Base-by-base conservation (phyloP, 371 early-diverging fungal genomes). In the Mortierella sp. region DNA sequence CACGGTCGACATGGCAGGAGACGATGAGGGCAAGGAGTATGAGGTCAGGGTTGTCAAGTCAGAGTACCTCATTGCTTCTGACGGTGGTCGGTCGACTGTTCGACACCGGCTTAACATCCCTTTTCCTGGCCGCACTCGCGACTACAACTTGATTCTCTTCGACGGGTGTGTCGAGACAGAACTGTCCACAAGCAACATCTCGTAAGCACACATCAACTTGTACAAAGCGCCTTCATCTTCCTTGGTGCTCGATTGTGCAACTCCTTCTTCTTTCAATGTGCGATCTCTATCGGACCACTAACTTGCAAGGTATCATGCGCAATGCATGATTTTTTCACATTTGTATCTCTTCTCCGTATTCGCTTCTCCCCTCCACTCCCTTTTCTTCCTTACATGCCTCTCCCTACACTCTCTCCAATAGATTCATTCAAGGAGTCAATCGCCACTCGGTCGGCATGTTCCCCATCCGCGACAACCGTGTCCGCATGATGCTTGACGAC, bases 31-130 rank as follows among this genome's bases (percentile, higher is more conserved):
- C n/a, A 79, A 79, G 57, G 51, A 79, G 21, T 83, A 83, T 31
- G 83, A 83, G 31, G 0, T 55, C 5, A 46, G 79, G 24, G 72
- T 74, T 0, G 80, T 83, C 0, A 46, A 76, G 2, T 83, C 83
- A 8, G 55, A 79, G 21, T 83, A 79, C 72, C 16, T 83, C 55
- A 69, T 83, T 53, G 83, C 74, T 0, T 61, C 83, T 0, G 83
- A 83, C 48, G 83, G 83, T 3, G 83, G 80, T 28, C 54, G 51
- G 34, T 83, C 83, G 1, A 50, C 71, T 0, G 83, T 83, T 5
- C 73, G 83, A 14, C 83, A 83, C 69, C 74, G 71, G 24, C 64
- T 83, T 10, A 71, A 79, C 50, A 83, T 83, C 26, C 24, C 70
- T 0, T 83, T 83, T 28, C 71, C 69, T 6, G 83, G 83, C 4